Conservation (phyloP, 2,329 filamentous ascomycete species). For the Pleoardoris graminearum region DNA sequence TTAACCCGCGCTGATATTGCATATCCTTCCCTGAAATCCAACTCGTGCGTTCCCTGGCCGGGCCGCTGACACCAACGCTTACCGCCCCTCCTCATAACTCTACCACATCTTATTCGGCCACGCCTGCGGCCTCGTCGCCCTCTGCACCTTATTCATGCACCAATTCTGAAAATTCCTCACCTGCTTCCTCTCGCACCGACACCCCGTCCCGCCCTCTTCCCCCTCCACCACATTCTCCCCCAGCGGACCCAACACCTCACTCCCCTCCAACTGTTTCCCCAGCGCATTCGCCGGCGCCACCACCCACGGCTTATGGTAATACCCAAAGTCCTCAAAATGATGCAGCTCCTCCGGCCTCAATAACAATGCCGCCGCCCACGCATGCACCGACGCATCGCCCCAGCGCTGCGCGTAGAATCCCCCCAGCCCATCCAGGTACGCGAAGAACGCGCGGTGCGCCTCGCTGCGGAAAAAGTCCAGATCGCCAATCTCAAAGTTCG, state of each 20-base stretch:
- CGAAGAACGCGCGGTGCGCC: conserved; percentile 89
- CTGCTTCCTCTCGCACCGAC: conserved; percentile 3
- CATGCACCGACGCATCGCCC: conserved; percentile 95
- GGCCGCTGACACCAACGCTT: neutral
- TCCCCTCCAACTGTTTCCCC: neutral
- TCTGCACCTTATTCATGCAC: conserved; percentile 3
- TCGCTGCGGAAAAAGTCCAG: conserved; percentile 87
- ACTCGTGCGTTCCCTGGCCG: no score
- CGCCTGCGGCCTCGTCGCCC: neutral
- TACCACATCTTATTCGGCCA: conserved; percentile 7
- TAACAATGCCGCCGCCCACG: conserved; percentile 84
- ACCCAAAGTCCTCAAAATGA: conserved; percentile 97
- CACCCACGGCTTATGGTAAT: conserved; percentile 57
- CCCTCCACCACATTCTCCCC: neutral
- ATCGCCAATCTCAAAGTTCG: conserved; percentile 93
- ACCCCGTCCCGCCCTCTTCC: neutral
- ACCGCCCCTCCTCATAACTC: neutral
- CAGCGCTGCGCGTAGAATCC: conserved; percentile 52
- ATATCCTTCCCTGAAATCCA: no score
- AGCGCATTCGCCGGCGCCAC: conserved; percentile 2
- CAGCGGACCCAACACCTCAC: neutral
- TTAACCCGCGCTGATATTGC: no score
- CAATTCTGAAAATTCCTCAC: conserved; percentile 5
- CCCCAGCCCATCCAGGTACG: conserved; percentile 61
- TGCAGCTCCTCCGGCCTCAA: conserved; percentile 85